Evolutionary conservation across 176 grass and related monocot species (phyloP).

Genomic region (Cenchrus fungigraminus): DNA sequence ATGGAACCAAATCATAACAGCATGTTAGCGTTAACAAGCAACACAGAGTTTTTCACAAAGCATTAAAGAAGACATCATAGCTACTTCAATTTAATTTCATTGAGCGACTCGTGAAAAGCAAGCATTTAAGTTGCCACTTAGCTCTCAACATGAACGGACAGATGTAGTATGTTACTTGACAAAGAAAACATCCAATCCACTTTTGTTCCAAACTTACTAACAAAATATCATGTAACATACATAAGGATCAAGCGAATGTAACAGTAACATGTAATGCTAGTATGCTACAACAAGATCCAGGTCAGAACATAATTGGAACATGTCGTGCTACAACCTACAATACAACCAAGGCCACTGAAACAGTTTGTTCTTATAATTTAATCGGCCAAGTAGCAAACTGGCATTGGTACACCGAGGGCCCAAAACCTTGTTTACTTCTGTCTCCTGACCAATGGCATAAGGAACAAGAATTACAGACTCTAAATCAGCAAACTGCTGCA

Average conservation of each 20-base stretch:
- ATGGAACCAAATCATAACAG: not conserved
- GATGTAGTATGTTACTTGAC: not conserved
- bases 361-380: constrained; percentile 5
- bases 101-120: not conserved
- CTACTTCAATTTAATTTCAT: not conserved
- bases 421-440: not conserved
- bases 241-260: not conserved
- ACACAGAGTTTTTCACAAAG: not conserved
- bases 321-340: not conserved
- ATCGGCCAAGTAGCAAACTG: not conserved
- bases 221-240: not conserved
- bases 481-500: not conserved
- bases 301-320: not conserved
- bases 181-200: not conserved
- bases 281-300: not conserved
- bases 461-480: not conserved
- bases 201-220: not conserved
- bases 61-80: not conserved
- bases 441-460: not conserved
- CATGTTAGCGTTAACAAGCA: not conserved
- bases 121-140: not conserved
- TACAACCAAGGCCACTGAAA: not conserved
- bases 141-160: not conserved
- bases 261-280: not conserved
- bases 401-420: too few relatives aligned